phyloP scores from a whole-genome alignment of 2,329 filamentous ascomycete species.

The Tolypocladium amazonense region DNA sequence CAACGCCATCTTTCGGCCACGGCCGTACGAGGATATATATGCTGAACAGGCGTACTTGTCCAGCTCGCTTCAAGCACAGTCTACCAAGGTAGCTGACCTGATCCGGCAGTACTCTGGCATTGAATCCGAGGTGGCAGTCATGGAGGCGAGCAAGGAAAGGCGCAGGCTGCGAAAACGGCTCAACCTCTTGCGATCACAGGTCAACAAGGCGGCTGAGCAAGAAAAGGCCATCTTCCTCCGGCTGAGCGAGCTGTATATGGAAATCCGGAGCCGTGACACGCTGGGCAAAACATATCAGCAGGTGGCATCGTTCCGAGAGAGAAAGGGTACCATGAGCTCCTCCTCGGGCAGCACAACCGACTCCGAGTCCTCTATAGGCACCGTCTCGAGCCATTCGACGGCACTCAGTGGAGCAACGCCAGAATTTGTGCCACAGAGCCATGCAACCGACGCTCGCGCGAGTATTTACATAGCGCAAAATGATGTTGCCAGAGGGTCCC shows the following conservation, averaged over 20 bases:
- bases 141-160: constrained; percentile 12
- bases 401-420: constrained; percentile 16
- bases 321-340: neutral
- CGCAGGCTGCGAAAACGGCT: constrained; percentile 29
- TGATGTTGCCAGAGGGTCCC: neutral
- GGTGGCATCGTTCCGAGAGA: neutral
- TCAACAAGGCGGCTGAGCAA: constrained; percentile 34
- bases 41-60: constrained; percentile 37
- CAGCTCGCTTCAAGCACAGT: constrained; percentile 28
- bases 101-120: constrained; percentile 25
- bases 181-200: constrained; percentile 27
- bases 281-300: constrained; percentile 22
- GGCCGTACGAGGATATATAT: constrained; percentile 30
- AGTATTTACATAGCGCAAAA: neutral
- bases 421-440: constrained; percentile 18
- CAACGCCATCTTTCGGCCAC: constrained; percentile 20
- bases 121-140: constrained; percentile 20
- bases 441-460: neutral
- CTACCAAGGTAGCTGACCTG: constrained; percentile 23
- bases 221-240: constrained; percentile 33
- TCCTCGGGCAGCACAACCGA: neutral
- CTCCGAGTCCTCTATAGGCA: neutral
- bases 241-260: constrained; percentile 37
- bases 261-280: constrained; percentile 34
- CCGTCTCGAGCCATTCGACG: constrained; percentile 4